These are phyloP conservation scores for Chaetomiaceae sp. DNA, from an alignment of 2,329 filamentous ascomycete genomes.

Conservation along the genomic window DNA sequence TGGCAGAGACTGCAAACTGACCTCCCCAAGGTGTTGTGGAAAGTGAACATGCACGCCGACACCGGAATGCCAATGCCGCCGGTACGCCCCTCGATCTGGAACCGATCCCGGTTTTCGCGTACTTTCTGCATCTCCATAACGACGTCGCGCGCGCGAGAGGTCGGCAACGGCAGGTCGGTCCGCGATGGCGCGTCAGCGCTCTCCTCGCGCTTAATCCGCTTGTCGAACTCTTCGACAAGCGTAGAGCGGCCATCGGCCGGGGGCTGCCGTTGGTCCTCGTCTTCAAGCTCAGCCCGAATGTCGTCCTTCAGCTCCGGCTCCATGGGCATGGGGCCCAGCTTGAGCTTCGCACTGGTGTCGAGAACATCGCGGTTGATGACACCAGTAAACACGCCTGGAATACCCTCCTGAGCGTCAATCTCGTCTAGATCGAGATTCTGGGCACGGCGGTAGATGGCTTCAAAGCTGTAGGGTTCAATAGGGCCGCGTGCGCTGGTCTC, in stretches of 20 bases:
- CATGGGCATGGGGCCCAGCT: slow-evolving; percentile 76
- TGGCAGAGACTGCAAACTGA: slow-evolving; percentile 37
- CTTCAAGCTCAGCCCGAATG: slow-evolving; percentile 77
- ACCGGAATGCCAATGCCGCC: slow-evolving; percentile 77
- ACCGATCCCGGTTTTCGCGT: slow-evolving; percentile 85
- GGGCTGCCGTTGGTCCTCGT: slow-evolving; percentile 73
- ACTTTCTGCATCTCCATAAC: slow-evolving; percentile 91
- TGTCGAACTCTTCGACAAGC: slow-evolving; percentile 81
- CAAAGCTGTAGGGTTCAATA: slow-evolving; percentile 58
- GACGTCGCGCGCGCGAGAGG: slow-evolving; percentile 83
- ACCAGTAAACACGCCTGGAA: slow-evolving; percentile 57
- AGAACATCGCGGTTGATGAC: slow-evolving; percentile 55
- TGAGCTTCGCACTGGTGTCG: slow-evolving; percentile 53
- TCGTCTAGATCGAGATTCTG: slow-evolving; percentile 58
- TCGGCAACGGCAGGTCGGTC: slow-evolving; percentile 76
- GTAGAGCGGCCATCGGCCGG: slow-evolving; percentile 64
- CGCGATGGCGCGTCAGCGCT: slow-evolving; percentile 75
- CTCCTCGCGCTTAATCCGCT: slow-evolving; percentile 83
- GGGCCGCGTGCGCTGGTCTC: slow-evolving; percentile 55
- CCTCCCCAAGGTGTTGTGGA: slow-evolving; percentile 93
- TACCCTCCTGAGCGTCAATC: slow-evolving; percentile 57
- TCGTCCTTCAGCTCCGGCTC: slow-evolving; percentile 78
- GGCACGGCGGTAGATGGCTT: slow-evolving; percentile 51
- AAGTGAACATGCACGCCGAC: slow-evolving; percentile 95
- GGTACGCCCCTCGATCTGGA: slow-evolving; percentile 77